Evolutionary conservation across 441 rosid species (phyloP), one percentile per base, ranked within the genome.

Genomic region (Adansonia grandidieri): DNA sequence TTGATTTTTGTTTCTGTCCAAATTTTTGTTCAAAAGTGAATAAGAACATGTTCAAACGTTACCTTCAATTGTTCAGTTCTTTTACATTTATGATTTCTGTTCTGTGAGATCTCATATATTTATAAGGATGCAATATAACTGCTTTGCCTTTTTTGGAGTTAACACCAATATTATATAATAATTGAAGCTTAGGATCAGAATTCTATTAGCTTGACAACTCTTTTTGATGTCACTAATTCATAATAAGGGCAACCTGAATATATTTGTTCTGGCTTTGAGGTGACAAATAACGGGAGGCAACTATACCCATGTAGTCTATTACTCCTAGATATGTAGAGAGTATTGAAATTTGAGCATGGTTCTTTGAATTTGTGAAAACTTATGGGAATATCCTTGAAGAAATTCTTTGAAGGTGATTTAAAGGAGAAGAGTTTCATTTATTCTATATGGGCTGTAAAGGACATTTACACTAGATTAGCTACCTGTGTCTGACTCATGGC

Each of bases 241-340:
- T 28, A 62, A 11, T 62, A 62, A 37, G n/a, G 32, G 6, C 67
- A 28, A 62, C 44, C 44, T 62, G 37, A 62, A 13, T 62, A 28
- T 37, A 62, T 62, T 62, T 24, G n/a, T 62, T 62, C 17, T 62
- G 4, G 17, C 67, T 28, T 62, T 62, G n/a, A 28, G 67, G 44
- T 62, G 67, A 62, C n/a, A 62, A 62, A 28, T 62, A 28, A 14
- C 67, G 28, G n/a, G 44, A 62, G 28, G 67, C 67, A 62, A 28
- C 7, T 24, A 62, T 28, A 28, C 67, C 9, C 58, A 62, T 28
- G 67, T 62, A 28, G 9, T 5, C 17, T 62, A 13, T 32, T 28
- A 28, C 67, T 62, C 44, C 17, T 62, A 28, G 66, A 0, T 28
- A 28, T 28, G 44, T 44, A 62, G 42, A 62, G 67, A 53, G 8